A percentile compares a stretch with the other conserved stretches of the same genome.
Conservation (phyloP, 208 protist species). For the Acanthamoeba lenticulata region DNA sequence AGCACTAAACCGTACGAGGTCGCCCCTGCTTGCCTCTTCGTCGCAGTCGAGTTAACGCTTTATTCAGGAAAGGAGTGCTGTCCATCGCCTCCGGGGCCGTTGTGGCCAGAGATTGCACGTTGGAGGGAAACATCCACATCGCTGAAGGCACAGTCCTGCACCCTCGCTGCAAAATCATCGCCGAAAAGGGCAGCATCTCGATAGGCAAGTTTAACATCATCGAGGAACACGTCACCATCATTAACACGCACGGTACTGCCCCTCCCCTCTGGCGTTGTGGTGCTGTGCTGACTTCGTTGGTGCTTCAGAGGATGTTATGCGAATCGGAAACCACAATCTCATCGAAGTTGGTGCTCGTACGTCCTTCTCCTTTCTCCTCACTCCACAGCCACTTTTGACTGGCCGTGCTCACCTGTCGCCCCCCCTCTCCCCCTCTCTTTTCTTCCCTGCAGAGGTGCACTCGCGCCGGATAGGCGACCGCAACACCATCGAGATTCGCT, state of each 20-base stretch:
- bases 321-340: slow-evolving; percentile 33
- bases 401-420: neutral
- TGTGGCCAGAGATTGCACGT: neutral
- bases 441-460: neutral
- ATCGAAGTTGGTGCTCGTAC: slow-evolving; percentile 55
- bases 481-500: slow-evolving; percentile 3
- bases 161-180: slow-evolving; percentile 18
- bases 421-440: neutral
- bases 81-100: neutral
- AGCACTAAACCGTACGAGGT: no score
- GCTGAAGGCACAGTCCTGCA: slow-evolving; percentile 46
- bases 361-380: neutral
- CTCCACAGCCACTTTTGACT: neutral
- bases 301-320: slow-evolving; percentile 19
- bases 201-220: slow-evolving; percentile 56
- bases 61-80: neutral
- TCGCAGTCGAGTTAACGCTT: neutral
- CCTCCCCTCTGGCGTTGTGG: neutral
- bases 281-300: no score
- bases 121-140: slow-evolving; percentile 48
- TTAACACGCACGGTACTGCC: neutral
- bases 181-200: slow-evolving; percentile 18
- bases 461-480: slow-evolving; percentile 7
- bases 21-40: neutral
- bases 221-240: slow-evolving; percentile 8